Base-by-base conservation (phyloP, 2,329 filamentous ascomycete species). In the Decorospora gaudefroyi region DNA sequence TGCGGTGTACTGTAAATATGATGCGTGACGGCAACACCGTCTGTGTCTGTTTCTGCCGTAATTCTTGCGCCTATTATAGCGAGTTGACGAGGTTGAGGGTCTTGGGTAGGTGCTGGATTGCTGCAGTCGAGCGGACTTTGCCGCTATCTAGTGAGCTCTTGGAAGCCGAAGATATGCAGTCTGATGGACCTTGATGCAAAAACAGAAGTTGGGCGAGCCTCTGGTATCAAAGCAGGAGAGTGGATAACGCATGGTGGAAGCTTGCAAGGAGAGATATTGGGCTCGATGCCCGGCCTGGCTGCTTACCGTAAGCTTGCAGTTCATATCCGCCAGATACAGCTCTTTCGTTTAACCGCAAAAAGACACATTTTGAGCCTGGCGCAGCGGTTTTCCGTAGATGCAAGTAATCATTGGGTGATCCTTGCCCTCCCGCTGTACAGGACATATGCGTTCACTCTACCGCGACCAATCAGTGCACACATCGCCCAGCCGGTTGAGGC, bases 381-480 rank as follows among this genome's bases (percentile, higher is more conserved):
- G 29, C 21, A 21, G 13, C 27, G n/a, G n/a, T 7, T 6, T 40
- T 3, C 33, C 19, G 34, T 16, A 11, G 25, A 13, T 21, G 16
- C 28, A 35, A 30, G 21, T 16, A 33, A 28, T 35, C 19, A 49
- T 46, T 54, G 45, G 42, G 18, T 37, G 13, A 16, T 22, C 16
- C 12, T 39, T n/a, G n/a, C 22, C 28, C 21, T 33, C 25, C 26
- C 26, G 17, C 39, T 12, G 27, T 23, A 41, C 42, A 23, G 10
- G 30, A 29, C 43, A 44, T 38, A 28, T 44, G 33, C 42, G 41
- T 5, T 37, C 37, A 46, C 49, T 55, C 33, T 55, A 52, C 28
- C 16, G 15, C 19, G 15, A 16, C 49, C 52, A 51, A 53, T 53
- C 15, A 34, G 7, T 13, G 17, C 29, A 32, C 49, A 42, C 52